Evolutionary conservation across 371 early-diverging fungal genomes (phyloP).

Genomic region (Blastocladiella emersonii): DNA sequence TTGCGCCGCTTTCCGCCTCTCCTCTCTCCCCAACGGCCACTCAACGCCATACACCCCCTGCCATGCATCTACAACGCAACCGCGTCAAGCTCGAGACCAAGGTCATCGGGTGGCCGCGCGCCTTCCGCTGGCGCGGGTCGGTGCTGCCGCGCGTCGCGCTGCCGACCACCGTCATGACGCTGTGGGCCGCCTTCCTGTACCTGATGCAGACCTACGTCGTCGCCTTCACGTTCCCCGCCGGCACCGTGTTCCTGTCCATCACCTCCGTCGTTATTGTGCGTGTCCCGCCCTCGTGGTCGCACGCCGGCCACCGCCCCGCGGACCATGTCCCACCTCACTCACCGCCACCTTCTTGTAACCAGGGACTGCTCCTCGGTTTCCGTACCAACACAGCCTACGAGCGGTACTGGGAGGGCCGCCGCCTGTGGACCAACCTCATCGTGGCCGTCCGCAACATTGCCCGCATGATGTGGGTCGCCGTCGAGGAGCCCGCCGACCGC

Average conservation of each 20-base stretch:
- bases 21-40: too few relatives aligned
- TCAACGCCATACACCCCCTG: too few relatives aligned
- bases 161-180: constrained; percentile 7
- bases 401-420: constrained; percentile 61
- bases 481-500: constrained; percentile 24
- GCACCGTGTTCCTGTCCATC: constrained; percentile 20
- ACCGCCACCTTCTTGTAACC: too few relatives aligned
- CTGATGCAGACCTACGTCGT: constrained; percentile 8
- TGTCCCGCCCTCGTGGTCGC: too few relatives aligned
- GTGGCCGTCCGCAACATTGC: constrained; percentile 43
- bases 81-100: neutral
- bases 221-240: neutral
- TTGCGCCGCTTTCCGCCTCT: too few relatives aligned
- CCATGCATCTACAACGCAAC: neutral
- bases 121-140: constrained; percentile 20
- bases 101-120: constrained; percentile 12
- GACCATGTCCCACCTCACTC: too few relatives aligned
- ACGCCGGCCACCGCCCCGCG: too few relatives aligned
- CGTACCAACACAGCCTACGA: constrained; percentile 66
- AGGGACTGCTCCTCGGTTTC: constrained; percentile 56
- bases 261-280: constrained; percentile 50
- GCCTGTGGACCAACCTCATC: constrained; percentile 23
- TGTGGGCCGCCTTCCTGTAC: neutral
- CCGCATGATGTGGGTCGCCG: constrained; percentile 45
- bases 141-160: constrained; percentile 15